Evolutionary conservation across 768 basidiomycete genomes (phyloP), one percentile per base, ranked within the genome.

Genomic region (Chalciporus chontae): DNA sequence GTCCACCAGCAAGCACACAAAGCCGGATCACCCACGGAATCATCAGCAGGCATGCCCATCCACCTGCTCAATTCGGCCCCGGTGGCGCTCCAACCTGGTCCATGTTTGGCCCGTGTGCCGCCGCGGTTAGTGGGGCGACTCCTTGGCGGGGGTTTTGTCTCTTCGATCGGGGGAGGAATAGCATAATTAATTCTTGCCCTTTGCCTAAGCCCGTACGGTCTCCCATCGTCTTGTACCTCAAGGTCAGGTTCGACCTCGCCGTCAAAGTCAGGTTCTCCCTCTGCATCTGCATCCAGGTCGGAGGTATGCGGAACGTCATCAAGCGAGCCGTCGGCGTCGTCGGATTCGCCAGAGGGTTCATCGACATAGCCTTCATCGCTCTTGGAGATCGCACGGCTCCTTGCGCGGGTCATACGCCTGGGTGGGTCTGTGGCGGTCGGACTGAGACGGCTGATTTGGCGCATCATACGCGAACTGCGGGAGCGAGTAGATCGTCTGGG

Each of bases 121-220:
- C 72, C 67, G 47, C 72, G 72, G 39, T 62, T 50, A 27, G 53
- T 7, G 8, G 79, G 77, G 38, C 74, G 75, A 2, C 64, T 59
- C 45, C 59, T 70, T 32, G 71, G 68, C 5, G 66, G 68, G 0
- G 68, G 63, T 19, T 56, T 69, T 64, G 87, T 69, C 31, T 90
- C 87, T 43, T 92, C 90, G 14, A 92, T 70, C 1, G 89, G 85
- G 0, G 90, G 89, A 1, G 86, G 87, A 18, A 90, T 86, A 11
- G 84, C 84, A 49, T 92, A 92, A 61, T 91, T 90, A 57, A 92
- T 81, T 45, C 57, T 78, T 40, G 60, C 62, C 44, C 89, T 73
- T 59, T 83, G 79, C 17, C 90, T 73, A 32, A 92, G 71, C 0
- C 80, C 61, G 58, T 92, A 92, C 17, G 64, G 62, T 59, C 49